Base-by-base conservation (phyloP, 2,329 filamentous ascomycete genomes). In the Colletotrichum salicis region DNA sequence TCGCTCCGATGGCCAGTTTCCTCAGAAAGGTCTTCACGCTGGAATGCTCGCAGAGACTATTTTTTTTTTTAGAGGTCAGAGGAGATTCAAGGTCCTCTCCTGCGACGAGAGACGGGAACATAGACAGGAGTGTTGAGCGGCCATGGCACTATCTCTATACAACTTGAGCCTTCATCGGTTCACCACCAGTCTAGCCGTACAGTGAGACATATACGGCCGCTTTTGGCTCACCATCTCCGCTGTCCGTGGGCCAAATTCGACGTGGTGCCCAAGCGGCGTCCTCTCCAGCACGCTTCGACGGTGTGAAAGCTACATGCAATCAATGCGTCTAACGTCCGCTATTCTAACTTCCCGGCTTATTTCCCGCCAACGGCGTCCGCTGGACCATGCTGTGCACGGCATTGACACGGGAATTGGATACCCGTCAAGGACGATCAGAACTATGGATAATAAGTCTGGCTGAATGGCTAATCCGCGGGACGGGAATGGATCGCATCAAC, bases 321-420 rank as follows among this genome's bases (percentile, higher is more conserved):
- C 45, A 33, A 56, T 27, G 35, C 41, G 19, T 33, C 27, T 31
- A 35, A 24, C 54, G 15, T 27, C 8, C 52, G 29, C 12, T 19
- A 22, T 6, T 22, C 10, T 33, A 48, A 15, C 45, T 27, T 41
- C 5, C 7, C 11, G 19, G 41, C 33, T 4, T 12, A 27, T 15
- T 52, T 35, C 24, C 51, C 27, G 48, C 51, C 45, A 61, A 8
- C 27, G 12, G 58, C 41, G 48, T 54, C 24, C 64, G 59, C 45
- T 45, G 29, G 48, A 45, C 35, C 41, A 37, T 64, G 54, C 33
- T 45, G 54, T 7, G 3, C 65, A 22, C 55, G 48, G 35, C 65
- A 64, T 69, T 69, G 55, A 69, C 65, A 27, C 55, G 69, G 54
- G 64, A 59, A 59, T 31, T 35, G 22, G 33, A 33, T 29, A 33